Base-by-base conservation (phyloP, 495 filamentous ascomycete genomes). In the Delitschia confertaspora region DNA sequence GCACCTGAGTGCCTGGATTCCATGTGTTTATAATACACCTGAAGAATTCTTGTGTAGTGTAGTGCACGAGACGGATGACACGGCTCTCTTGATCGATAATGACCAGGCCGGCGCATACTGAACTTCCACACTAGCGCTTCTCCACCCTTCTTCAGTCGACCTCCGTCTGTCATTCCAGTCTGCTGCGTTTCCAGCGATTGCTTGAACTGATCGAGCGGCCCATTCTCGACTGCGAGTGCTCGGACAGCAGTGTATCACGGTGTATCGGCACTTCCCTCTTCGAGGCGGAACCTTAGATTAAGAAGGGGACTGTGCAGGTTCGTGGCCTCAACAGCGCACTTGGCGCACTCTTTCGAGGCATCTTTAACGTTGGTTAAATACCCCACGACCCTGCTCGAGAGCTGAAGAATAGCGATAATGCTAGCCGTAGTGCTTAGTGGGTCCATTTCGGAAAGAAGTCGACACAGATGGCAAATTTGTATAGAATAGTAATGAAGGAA, bases 21-120 rank as follows among this genome's bases (percentile, higher is more conserved):
- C 61, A 68, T 6, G 41, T 33, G 1, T 40, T 25, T 38, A 49
- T 53, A 13, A 51, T 67, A 17, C 55, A 49, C 18, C 69, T 56
- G 33, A 78, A 69, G 51, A 73, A 79, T 29, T 69, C 65, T 42
- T 75, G 65, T 0, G 72, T 60, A 2, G 75, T 76, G 43, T 71
- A 73, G 54, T 78, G 76, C 7, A 75, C 67, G 7, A 79, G 58
- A 11, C 70, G 69, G 31, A 76, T 59, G 22, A 70, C 62, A 7
- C 56, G 27, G 40, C 64, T 75, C 16, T 66, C 59, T 17, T 65
- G 17, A 32, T 79, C 69, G 9, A 73, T 36, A 1, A 58, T 70
- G 2, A 77, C 65, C 8, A 82, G 53, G 1, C 76, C 74, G 33
- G 65, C 67, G 49, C 74, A 79, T 4, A 69, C 44, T 1, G 68